Evolutionary conservation across 2,329 filamentous ascomycete species (phyloP), one percentile per base, ranked within the genome.

Genomic region (Trichoderma sp.): DNA sequence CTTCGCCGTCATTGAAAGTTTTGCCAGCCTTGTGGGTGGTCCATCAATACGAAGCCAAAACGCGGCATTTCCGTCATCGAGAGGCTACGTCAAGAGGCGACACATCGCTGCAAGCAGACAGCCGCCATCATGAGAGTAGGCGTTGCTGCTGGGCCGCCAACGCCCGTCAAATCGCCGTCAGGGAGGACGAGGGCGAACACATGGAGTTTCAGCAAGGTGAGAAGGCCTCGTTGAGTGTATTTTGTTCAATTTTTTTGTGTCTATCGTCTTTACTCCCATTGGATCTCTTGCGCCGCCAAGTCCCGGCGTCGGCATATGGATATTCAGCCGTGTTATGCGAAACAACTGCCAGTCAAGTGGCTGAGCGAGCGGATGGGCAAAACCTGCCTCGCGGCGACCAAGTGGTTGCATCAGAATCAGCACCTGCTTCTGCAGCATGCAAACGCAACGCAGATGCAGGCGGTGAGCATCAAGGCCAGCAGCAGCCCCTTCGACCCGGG

Each of bases 201-300:
- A 14, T 80, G 75, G 74, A 79, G 72, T 68, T 78, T 80, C 64
- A 78, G 78, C 71, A 77, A 75, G 75, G 76, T 78, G 68, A 63
- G 64, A 63, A 30, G 50, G 58, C 15, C 28, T 26, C 26, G 26
- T n/a, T 17, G 45, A 24, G n/a, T 60, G 21, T 60, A 19, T 60
- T 45, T 45, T 54, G n/a, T 21, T 44, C 26, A 2, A 30, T 15
- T 28, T 17, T 19, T n/a, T 30, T 12, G 26, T 21, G 14, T 15
- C 15, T 3, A 17, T 30, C 4, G 48, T 52, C 19, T 17, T 45
- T 28, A 26, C 26, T 28, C 12, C 17, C 26, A 12, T 52, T 28
- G 26, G 9, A n/a, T 14, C 10, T 14, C 15, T 15, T n/a, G 24
- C 48, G 48, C 28, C 21, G 30, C 50, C 26, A 14, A 14, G 10